A percentile compares a stretch with the other conserved stretches of the same genome.
Evolutionary conservation across 331 rosid species (phyloP).

Genomic region (Quercus lobata): DNA sequence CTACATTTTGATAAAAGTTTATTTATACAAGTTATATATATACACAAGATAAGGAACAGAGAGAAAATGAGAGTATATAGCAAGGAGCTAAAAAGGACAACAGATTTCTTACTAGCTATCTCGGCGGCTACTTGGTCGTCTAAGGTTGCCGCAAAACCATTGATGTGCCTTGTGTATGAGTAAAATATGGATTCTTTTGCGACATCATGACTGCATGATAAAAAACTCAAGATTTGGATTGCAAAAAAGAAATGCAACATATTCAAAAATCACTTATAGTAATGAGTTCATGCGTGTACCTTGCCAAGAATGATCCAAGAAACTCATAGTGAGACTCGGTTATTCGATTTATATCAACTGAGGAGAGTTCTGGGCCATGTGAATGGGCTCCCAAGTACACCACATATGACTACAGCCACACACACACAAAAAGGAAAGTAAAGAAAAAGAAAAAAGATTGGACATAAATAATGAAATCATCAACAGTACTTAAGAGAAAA

Average conservation of each 20-base stretch:
- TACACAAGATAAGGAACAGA: not conserved
- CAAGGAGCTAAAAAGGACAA: not conserved
- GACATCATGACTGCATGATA: slow-evolving; percentile 28
- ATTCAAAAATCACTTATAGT: not conserved
- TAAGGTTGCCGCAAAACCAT: slow-evolving; percentile 84
- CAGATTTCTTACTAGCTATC: slow-evolving; percentile 42
- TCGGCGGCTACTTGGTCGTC: slow-evolving; percentile 64
- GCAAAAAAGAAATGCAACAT: not conserved
- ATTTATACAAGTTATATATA: not conserved
- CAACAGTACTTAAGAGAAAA: not conserved
- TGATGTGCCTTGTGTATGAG: slow-evolving; percentile 83
- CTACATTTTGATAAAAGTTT: slow-evolving; percentile 22
- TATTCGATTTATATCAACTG: slow-evolving; percentile 36
- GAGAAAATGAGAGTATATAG: not conserved
- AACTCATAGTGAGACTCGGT: slow-evolving; percentile 59
- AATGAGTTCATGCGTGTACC: slow-evolving; percentile 22
- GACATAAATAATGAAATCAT: not conserved
- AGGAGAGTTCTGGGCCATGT: slow-evolving; percentile 38
- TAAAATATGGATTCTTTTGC: slow-evolving; percentile 72
- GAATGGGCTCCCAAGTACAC: slow-evolving; percentile 85
- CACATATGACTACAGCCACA: slow-evolving; percentile 59
- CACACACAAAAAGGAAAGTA: not conserved
- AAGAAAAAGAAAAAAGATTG: not conserved
- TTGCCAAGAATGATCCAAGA: slow-evolving; percentile 66
- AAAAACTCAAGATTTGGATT: not conserved